Conservation (phyloP, 176 grass and related monocot genomes). For the Carex cristatella region DNA sequence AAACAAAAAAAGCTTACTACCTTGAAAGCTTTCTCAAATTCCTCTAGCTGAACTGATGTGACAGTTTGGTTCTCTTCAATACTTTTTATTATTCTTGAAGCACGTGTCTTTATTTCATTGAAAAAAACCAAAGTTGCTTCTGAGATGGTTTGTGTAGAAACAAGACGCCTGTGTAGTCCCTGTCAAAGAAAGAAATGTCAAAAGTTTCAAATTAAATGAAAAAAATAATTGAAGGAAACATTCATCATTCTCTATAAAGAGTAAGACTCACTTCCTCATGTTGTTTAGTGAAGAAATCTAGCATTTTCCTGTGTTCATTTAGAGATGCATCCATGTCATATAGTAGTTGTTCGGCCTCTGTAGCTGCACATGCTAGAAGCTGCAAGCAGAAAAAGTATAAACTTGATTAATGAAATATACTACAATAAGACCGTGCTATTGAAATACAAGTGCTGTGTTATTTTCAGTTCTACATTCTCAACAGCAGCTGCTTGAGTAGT, state of each 20-base stretch:
- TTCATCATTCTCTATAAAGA: neutral
- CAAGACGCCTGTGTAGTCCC: constrained; percentile 57
- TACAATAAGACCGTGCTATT: neutral
- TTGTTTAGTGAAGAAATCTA: constrained; percentile 48
- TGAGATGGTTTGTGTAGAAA: constrained; percentile 60
- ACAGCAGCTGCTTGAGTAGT: constrained; percentile 38
- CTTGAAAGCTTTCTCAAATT: constrained; percentile 73
- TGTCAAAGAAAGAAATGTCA: constrained; percentile 9
- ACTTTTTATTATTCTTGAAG: constrained; percentile 33
- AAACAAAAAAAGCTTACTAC: constrained; percentile 28
- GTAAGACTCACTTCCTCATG: constrained; percentile 47
- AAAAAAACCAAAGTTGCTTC: constrained; percentile 56
- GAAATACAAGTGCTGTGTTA: neutral
- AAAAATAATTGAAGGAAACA: constrained; percentile 16
- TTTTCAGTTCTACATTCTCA: constrained; percentile 55
- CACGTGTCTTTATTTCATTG: constrained; percentile 32
- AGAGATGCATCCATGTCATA: constrained; percentile 48
- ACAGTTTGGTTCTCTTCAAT: constrained; percentile 53
- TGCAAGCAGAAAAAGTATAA: constrained; percentile 31
- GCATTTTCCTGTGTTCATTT: constrained; percentile 48
- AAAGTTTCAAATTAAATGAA: neutral
- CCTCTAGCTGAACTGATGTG: constrained; percentile 24
- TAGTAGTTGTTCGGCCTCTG: constrained; percentile 53
- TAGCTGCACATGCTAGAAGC: constrained; percentile 60
- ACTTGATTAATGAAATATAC: constrained; percentile 14